Base-by-base conservation (phyloP, 2,329 filamentous ascomycete genomes). In the Botrytis fabae region DNA sequence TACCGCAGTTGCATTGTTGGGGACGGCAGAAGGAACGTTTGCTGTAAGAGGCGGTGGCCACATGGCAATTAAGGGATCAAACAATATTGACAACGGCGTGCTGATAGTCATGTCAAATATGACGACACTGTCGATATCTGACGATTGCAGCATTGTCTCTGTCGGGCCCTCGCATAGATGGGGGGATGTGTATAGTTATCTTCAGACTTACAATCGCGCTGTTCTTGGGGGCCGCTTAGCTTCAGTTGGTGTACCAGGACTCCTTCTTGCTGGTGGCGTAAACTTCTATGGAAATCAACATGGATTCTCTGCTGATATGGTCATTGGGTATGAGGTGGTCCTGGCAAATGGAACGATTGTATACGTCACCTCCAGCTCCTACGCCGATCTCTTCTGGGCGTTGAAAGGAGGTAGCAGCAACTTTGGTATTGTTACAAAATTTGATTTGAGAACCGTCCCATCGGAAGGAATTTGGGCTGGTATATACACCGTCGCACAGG, bases 361-460 rank as follows among this genome's bases (percentile, higher is more conserved):
- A 28, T 57, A 57, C n/a, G 51, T n/a, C 16, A 57, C 51, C n/a
- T 57, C 51, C n/a, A 57, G 51, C 14, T 57, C 51, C n/a, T 57
- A 57, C n/a, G 51, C 51, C 51, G 51, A 57, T 57, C 51, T 57
- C 51, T 57, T 57, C n/a, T 57, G 51, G 51, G 51, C 51, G n/a
- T 28, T 57, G 51, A 57, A 57, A 16, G 51, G 51, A 57, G n/a
- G 51, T 28, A 32, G 51, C 51, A 57, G n/a, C n/a, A 57, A 57
- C 14, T 57, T 57, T 32, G 51, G 51, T 18, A 28, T 57, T 57
- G 51, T 28, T 28, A 57, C 51, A 18, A 57, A 28, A 28, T 57
- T 57, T 18, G 51, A 57, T 57, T 57, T 57, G 51, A 57, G 7
- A 32, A 57, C 51, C 8, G 51, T 57, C 4, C 51, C 51, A 28